Base-by-base conservation (phyloP, 2,329 filamentous ascomycete genomes). In the Ceratocystis smalleyi region DNA sequence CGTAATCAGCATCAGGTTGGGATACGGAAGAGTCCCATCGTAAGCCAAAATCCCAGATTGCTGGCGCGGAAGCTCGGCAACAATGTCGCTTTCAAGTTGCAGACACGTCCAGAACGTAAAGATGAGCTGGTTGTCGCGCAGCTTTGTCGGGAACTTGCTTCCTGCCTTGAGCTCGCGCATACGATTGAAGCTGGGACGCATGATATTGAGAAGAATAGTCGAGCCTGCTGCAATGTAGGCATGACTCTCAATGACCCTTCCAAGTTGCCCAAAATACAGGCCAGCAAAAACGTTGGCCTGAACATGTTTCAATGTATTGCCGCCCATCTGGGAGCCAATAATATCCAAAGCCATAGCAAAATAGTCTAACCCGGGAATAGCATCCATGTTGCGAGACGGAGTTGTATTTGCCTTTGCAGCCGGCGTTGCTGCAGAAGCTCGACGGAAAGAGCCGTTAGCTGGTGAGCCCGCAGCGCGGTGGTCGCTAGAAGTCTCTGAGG, bases 71-170 rank as follows among this genome's bases (percentile, higher is more conserved):
- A 97, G 79, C 74, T 99, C 94, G 2, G 94, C 94, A 59, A 96
- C 81, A 57, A 97, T 89, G 73, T 97, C 92, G 73, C 91, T 96
- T 74, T 97, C 92, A 10, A 97, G 79, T 71, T 97, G 92, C 68
- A 96, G 77, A 72, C 89, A 95, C 6, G 91, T 94, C 92, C 92
- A 97, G 70, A 91, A 96, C 0, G 89, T 87, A 69, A 95, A 81
- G 15, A 87, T 78, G 43, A 87, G 78, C 65, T 86, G 78, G 70
- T 91, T 89, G 69, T 85, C 81, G 57, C 76, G 74, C 19, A 19
- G 47, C 45, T 22, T 43, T 6, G 24, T 32, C 35, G 78, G 74
- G 69, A 77, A 69, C 65, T 73, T 68, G 54, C 69, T 69, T 43
- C 73, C 69, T 1, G 70, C 69, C 66, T 77, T 76, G 62, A 78